Base-by-base conservation (phyloP, 2,329 filamentous ascomycete genomes). In the Xylariomycetidae sp. region DNA sequence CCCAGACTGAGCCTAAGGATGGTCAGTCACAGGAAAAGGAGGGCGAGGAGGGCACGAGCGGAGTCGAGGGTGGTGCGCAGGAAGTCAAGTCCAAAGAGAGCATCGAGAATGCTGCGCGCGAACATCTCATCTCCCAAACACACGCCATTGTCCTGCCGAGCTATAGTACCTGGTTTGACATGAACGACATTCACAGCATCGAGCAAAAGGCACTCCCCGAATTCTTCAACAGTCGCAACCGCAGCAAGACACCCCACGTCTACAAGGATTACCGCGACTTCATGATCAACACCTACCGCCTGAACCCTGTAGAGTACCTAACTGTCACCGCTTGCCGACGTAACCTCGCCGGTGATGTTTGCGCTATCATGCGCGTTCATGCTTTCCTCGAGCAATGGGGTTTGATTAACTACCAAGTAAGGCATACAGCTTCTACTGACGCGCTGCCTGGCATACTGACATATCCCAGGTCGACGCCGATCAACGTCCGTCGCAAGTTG, bases 251-350 rank as follows among this genome's bases (percentile, higher is more conserved):
- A 0, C 84, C 88, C 1, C 82, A 88, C 30, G 86, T 96, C 15
- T 98, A 98, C 70, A 96, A 96, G 64, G 92, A 98, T 57, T 98
- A 98, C 63, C 82, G 92, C 49, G 92, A 98, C 57, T 98, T 98
- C 57, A 98, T 98, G 92, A 88, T 98, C 67, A 98, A 98, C 67
- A 96, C 92, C 10, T 98, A 98, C 63, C 82, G 92, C 23, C 68
- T 98, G 36, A 98, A 96, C 57, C 92, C 92, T 5, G 76, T 88
- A 34, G 92, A 98, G 60, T 98, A 98, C 55, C 72, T 98, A 35
- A 98, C 92, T 5, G 90, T 98, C 34, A 98, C 92, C 9, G 92
- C 92, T 31, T 98, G 92, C 58, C 76, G 92, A 44, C 78, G 92
- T 47, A 98, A 98, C 59, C 65, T 98, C 54, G 92, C 92, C 15